Evolutionary conservation across 225 moss, liverwort and hornwort species (phyloP).

Genomic region (Bryoerythrophyllum caledonicum): DNA sequence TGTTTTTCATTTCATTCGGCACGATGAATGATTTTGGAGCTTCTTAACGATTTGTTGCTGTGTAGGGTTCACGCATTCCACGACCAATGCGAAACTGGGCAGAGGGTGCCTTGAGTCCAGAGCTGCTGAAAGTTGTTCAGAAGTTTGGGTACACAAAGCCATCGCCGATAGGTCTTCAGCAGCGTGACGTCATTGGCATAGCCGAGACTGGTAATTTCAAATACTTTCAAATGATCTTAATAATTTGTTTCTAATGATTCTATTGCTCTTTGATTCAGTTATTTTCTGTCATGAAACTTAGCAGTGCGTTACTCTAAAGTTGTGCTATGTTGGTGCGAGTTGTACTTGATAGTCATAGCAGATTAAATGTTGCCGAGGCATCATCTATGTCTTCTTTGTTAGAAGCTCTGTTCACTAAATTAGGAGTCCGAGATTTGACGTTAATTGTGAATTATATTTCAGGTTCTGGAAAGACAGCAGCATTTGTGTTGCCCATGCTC

Average conservation of each 20-base stretch:
- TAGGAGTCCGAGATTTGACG: no score
- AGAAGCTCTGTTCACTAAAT: no score
- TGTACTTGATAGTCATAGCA: neutral
- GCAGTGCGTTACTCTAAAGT: constrained; percentile 11
- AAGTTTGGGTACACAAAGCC: constrained; percentile 99
- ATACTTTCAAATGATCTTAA: neutral
- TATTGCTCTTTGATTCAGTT: neutral
- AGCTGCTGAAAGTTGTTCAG: constrained; percentile 86
- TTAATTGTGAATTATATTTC: no score
- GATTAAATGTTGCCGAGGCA: no score
- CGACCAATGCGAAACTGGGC: constrained; percentile 98
- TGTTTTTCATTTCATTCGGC: neutral
- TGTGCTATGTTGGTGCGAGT: constrained; percentile 14
- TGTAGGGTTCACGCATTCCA: constrained; percentile 94
- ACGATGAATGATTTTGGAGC: neutral
- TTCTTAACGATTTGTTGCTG: constrained; percentile 14
- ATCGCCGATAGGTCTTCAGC: constrained; percentile 95
- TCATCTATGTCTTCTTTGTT: no score
- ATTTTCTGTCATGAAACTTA: neutral
- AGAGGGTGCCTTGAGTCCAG: constrained; percentile 87
- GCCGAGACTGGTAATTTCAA: constrained; percentile 85
- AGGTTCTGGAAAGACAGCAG: constrained; percentile 60
- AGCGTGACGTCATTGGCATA: constrained; percentile 97
- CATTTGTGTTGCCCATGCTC: constrained; percentile 99
- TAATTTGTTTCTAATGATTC: neutral